Base-by-base conservation (phyloP, 441 rosid genomes). In the Brassica hybrid region DNA sequence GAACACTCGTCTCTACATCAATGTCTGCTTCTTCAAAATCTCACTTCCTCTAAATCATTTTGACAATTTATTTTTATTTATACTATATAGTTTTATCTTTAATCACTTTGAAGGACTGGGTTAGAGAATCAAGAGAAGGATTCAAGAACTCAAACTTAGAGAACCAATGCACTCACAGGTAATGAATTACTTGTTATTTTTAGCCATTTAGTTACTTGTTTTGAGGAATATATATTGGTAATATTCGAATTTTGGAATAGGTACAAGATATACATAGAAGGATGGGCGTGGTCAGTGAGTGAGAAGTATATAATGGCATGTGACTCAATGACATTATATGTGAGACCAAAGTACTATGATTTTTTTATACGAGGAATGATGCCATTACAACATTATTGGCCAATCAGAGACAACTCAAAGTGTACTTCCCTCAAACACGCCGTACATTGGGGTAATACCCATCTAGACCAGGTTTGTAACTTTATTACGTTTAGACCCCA, bases 311-410 rank as follows among this genome's bases (percentile, higher is more conserved):
- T 90, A 17, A 25, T 93, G 69, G 94, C 95, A 21, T 91, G 97
- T 18, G 87, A 91, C 75, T 85, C 92, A 0, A 82, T 85, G 85
- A 82, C 89, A 0, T 67, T 91, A 81, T 56, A 83, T 12, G 73
- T 90, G 41, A 85, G 77, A 71, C 91, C 97, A 0, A 78, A 67
- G 27, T 94, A 60, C 83, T 89, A 83, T 19, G 92, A 87, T 76
- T 91, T 90, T 84, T 94, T 86, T 80, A 32, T 76, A 16, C 86
- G 96, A 81, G 82, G 88, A 59, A 11, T 88, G 88, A 82, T 82
- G 71, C 96, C 94, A 17, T 6, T 88, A 88, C 69, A 87, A 66
- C 97, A 88, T 69, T 94, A 84, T 27, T 91, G 97, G 97, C 98
- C 94, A 48, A 85, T 88, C 66, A 81, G 87, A 45, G 59, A 38